These are phyloP conservation scores for Curvularia sp. DNA, from an alignment of 2,329 filamentous ascomycete species.

Conservation along the genomic window DNA sequence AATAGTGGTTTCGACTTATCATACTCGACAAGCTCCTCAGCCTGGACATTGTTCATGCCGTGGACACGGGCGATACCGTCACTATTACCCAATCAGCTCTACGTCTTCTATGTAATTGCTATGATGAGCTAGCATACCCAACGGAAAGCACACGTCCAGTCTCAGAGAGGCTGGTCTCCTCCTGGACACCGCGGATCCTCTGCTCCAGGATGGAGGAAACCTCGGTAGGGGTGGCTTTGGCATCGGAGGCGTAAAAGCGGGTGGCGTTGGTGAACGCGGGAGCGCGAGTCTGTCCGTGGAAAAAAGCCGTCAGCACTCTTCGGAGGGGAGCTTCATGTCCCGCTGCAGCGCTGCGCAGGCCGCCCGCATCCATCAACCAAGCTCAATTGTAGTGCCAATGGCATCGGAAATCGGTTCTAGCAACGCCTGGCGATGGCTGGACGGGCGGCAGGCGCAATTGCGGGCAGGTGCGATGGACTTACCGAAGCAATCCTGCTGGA, in stretches of 20 bases:
- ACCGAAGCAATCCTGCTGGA: slow-evolving; percentile 90
- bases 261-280: slow-evolving; percentile 77
- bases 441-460: slow-evolving; percentile 52
- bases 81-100: slow-evolving; percentile 64
- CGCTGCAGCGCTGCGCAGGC: slow-evolving; percentile 48
- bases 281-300: slow-evolving; percentile 75
- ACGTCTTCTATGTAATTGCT: not conserved
- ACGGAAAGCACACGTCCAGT: slow-evolving; percentile 98
- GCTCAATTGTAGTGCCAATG: slow-evolving; percentile 50
- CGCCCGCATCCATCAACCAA: slow-evolving; percentile 45
- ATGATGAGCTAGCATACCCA: slow-evolving; percentile 72
- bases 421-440: slow-evolving; percentile 43
- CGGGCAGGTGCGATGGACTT: slow-evolving; percentile 67
- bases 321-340: slow-evolving; percentile 41
- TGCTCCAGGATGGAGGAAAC: slow-evolving; percentile 99
- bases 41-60: slow-evolving; percentile 99
- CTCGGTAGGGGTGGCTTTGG: slow-evolving; percentile 95
- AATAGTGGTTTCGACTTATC: no score
- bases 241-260: slow-evolving; percentile 89
- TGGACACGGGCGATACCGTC: slow-evolving; percentile 99
- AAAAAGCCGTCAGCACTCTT: slow-evolving; percentile 59
- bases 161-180: slow-evolving; percentile 95
- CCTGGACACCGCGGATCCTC: slow-evolving; percentile 97
- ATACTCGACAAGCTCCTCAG: slow-evolving; percentile 94
- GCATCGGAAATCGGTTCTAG: slow-evolving; percentile 42